phyloP scores from a whole-genome alignment of 2,329 filamentous ascomycete genomes.

The Metarhizium album region DNA sequence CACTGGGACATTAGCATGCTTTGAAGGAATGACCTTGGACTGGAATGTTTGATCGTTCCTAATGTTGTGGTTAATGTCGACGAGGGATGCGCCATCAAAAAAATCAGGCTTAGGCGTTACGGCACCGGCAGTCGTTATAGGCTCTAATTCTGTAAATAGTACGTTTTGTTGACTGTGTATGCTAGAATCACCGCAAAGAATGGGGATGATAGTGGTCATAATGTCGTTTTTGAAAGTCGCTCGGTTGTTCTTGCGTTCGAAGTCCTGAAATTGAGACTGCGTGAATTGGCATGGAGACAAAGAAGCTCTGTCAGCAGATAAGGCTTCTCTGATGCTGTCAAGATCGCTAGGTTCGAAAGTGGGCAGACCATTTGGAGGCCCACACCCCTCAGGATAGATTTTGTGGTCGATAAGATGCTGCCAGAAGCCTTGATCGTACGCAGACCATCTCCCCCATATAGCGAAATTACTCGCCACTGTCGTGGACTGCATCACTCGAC shows the following conservation, averaged over 20 bases:
- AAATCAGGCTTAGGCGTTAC: constrained; percentile 13
- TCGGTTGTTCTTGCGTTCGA: neutral
- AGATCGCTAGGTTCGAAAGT: neutral
- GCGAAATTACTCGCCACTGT: neutral
- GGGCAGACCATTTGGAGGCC: neutral
- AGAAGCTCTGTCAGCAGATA: neutral
- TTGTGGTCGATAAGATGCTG: constrained; percentile 2
- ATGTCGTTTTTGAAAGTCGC: neutral
- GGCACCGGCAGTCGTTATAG: constrained; percentile 21
- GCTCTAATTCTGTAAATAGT: constrained; percentile 17
- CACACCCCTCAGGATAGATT: neutral
- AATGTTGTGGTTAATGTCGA: neutral
- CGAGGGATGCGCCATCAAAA: neutral
- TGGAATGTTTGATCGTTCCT: neutral
- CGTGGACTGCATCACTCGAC: neutral
- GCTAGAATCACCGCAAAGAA: constrained; percentile 14
- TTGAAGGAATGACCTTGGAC: constrained; percentile 20
- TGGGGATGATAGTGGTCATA: neutral
- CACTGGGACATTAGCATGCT: constrained; percentile 13
- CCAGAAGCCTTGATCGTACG: constrained; percentile 2
- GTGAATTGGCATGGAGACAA: neutral
- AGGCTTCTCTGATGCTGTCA: neutral
- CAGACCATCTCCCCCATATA: neutral
- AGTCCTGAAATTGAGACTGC: neutral
- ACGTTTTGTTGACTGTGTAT: constrained; percentile 2